A percentile compares a stretch with the other conserved stretches of the same genome.
These are phyloP conservation scores for Pestalotiopsis fici DNA, from an alignment of 2,329 filamentous ascomycete species.

Conservation along the genomic window DNA sequence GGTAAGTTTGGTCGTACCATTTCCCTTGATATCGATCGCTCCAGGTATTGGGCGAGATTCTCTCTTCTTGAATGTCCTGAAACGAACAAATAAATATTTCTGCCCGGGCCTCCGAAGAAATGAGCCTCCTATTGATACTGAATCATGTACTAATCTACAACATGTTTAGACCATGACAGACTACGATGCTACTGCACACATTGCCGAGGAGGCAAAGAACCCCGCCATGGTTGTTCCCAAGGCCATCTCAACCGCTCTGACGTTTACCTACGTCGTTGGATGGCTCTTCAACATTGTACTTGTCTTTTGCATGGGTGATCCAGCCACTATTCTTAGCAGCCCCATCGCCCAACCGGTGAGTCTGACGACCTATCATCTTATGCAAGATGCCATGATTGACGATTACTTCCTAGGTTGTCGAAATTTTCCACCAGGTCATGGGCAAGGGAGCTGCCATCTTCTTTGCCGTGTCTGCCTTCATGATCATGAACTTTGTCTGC, in stretches of 20 bases:
- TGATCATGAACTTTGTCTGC: conserved; percentile 61
- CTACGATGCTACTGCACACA: conserved; percentile 42
- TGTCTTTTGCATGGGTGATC: conserved; percentile 57
- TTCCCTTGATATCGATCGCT: too few species aligned
- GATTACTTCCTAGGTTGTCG: conserved; percentile 37
- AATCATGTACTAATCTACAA: neutral
- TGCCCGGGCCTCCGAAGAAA: too few species aligned
- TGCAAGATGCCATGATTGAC: neutral
- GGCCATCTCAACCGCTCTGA: conserved; percentile 56
- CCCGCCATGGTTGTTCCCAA: conserved; percentile 41
- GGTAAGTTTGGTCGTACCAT: conserved; percentile 20
- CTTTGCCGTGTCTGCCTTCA: conserved; percentile 56
- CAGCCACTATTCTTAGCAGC: conserved; percentile 42
- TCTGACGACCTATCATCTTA: neutral
- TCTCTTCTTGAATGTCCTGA: too few species aligned
- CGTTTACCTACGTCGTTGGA: conserved; percentile 55
- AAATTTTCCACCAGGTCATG: conserved; percentile 60
- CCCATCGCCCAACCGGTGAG: conserved; percentile 46
- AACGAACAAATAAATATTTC: too few species aligned
- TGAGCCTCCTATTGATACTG: neutral
- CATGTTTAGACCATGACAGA: conserved; percentile 49
- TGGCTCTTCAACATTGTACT: conserved; percentile 61
- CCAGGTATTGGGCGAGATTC: too few species aligned
- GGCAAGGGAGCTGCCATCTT: conserved; percentile 53
- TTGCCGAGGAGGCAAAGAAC: conserved; percentile 47